Evolutionary conservation across 2,329 filamentous ascomycete genomes (phyloP).

Genomic region (Aspergillus glaucus): DNA sequence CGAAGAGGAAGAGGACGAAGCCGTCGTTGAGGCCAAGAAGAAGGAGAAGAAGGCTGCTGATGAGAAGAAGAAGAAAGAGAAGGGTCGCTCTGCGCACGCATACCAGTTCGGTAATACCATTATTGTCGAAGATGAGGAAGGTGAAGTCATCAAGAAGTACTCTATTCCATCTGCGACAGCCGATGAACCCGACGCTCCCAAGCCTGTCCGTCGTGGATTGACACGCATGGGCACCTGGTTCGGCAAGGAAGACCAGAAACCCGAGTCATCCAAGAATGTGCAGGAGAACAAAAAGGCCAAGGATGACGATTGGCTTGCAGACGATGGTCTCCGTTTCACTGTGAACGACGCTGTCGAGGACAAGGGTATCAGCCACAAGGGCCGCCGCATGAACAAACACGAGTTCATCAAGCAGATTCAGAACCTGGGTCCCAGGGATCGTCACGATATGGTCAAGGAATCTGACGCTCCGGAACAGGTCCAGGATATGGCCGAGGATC

Average conservation of each 20-base stretch:
- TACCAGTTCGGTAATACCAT: conserved; percentile 67
- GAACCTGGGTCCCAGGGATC: conserved; percentile 53
- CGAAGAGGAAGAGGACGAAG: conserved; percentile 17
- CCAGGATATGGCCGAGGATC: conserved; percentile 31
- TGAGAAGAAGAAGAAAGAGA: conserved; percentile 20
- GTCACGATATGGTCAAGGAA: conserved; percentile 42
- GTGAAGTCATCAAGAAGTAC: conserved; percentile 63
- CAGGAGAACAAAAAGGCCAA: conserved; percentile 19
- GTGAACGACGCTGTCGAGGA: conserved; percentile 37
- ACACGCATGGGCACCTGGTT: conserved; percentile 58
- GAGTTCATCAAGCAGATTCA: conserved; percentile 61
- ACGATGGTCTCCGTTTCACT: conserved; percentile 56
- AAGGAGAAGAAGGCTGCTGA: conserved; percentile 13
- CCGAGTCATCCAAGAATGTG: conserved; percentile 24
- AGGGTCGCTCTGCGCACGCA: conserved; percentile 54
- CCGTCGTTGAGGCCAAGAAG: conserved; percentile 13
- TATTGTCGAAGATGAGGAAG: conserved; percentile 63
- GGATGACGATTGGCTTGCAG: conserved; percentile 29
- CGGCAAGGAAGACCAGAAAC: conserved; percentile 27
- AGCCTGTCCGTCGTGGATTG: conserved; percentile 45
- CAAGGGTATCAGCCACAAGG: conserved; percentile 39
- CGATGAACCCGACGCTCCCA: conserved; percentile 18
- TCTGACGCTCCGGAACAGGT: conserved; percentile 35
- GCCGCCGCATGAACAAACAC: conserved; percentile 56
- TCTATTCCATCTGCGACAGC: conserved; percentile 47